Percentiles rank a stretch among this genome's conserved stretches.
phyloP scores from a whole-genome alignment of 345 rosid species.

The Gossypium stocksii region DNA sequence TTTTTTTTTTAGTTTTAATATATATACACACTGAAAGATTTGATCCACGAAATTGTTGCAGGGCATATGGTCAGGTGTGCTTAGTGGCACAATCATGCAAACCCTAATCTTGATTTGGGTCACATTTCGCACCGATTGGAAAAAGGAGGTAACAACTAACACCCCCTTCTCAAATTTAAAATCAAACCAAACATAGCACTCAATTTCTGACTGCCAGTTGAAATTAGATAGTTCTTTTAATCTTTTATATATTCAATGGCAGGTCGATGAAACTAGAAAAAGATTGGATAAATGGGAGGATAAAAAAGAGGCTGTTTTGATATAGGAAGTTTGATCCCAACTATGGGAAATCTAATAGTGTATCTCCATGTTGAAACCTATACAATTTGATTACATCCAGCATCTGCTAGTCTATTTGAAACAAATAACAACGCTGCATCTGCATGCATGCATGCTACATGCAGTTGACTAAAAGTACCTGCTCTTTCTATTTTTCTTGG shows the following conservation, averaged over 20 bases:
- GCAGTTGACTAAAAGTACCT: not conserved
- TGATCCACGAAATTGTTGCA: conserved; percentile 9
- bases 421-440: not conserved
- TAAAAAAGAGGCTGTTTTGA: conserved; percentile 16
- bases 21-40: too few relatives aligned
- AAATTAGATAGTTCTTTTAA: not conserved
- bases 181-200: not conserved
- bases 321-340: not conserved
- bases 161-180: not conserved
- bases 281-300: conserved; percentile 35
- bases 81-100: conserved; percentile 57
- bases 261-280: conserved; percentile 37
- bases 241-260: not conserved
- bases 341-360: too few relatives aligned
- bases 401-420: not conserved
- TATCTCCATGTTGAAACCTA: too few relatives aligned
- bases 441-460: not conserved
- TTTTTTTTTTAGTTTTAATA: not conserved
- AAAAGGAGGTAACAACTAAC: conserved; percentile 39
- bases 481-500: not conserved
- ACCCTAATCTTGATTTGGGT: conserved; percentile 59
- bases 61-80: conserved; percentile 81
- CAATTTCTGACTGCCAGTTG: not conserved
- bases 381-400: too few relatives aligned
- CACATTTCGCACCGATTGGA: conserved; percentile 59